Evolutionary conservation across 208 protist species (phyloP).

Genomic region (Wallacemonas sp.): DNA sequence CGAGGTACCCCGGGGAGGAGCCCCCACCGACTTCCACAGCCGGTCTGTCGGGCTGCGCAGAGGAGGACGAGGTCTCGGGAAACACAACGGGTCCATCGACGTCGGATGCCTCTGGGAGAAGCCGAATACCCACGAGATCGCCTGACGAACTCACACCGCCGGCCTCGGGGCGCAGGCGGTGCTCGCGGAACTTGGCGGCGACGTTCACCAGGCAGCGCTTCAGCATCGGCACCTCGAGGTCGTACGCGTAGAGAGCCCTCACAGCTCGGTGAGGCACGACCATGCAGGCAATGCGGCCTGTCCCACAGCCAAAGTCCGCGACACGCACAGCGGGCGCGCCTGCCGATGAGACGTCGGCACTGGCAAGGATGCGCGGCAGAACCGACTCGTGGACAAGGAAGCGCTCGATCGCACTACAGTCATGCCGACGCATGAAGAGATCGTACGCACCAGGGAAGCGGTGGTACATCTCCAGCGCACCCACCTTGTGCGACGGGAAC

Average conservation of each 20-base stretch:
- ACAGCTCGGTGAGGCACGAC: conserved; percentile 46
- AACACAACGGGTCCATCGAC: not conserved
- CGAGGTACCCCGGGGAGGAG: no score
- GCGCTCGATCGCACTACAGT: conserved; percentile 45
- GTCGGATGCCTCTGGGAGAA: not conserved
- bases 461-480: conserved; percentile 80
- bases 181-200: not conserved
- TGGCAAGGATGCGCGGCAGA: conserved; percentile 25
- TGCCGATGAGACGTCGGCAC: not conserved
- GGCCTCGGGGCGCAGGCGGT: not conserved
- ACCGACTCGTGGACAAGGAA: conserved; percentile 41
- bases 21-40: no score
- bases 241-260: conserved; percentile 64
- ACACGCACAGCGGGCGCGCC: conserved; percentile 31
- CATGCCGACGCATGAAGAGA: conserved; percentile 67
- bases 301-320: conserved; percentile 81
- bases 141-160: not conserved
- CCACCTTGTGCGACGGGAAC: conserved; percentile 43
- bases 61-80: no score
- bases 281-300: conserved; percentile 68
- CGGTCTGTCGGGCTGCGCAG: no score
- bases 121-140: not conserved
- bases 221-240: conserved; percentile 69
- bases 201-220: conserved; percentile 51
- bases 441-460: conserved; percentile 80